Evolutionary conservation across 225 moss, liverwort and hornwort genomes (phyloP).

Genomic region (Climacium dendroides): DNA sequence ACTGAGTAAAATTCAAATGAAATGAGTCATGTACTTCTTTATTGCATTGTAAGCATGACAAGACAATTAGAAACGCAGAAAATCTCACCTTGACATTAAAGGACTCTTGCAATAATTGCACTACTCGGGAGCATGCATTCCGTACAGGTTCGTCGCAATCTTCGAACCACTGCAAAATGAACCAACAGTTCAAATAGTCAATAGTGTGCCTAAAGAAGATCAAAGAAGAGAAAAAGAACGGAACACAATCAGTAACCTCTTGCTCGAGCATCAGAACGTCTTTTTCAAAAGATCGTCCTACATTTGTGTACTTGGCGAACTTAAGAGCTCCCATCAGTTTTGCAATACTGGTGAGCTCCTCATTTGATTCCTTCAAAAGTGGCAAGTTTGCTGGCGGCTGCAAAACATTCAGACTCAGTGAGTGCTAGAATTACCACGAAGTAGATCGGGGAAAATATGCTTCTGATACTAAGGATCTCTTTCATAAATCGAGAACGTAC

Average conservation of each 20-base stretch:
- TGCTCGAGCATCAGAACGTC: not conserved
- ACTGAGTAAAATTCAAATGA: not conserved
- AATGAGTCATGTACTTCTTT: not conserved
- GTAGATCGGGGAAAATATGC: not conserved
- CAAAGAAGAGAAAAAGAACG: not conserved
- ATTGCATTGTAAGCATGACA: not conserved
- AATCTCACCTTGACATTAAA: slow-evolving; percentile 20
- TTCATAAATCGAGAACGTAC: slow-evolving; percentile 4
- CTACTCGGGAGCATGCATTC: slow-evolving; percentile 47
- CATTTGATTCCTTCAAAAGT: slow-evolving; percentile 25
- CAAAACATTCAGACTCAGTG: not conserved
- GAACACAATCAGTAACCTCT: not conserved
- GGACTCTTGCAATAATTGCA: slow-evolving; percentile 54
- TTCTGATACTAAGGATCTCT: not conserved
- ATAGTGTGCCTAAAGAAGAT: not conserved
- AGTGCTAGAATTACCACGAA: not conserved
- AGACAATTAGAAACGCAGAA: not conserved
- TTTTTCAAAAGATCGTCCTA: not conserved
- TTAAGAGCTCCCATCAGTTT: slow-evolving; percentile 48
- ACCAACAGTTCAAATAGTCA: not conserved
- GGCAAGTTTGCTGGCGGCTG: slow-evolving; percentile 80
- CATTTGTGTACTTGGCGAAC: slow-evolving; percentile 77
- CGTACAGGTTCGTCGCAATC: slow-evolving; percentile 64
- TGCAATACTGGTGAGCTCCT: slow-evolving; percentile 16
- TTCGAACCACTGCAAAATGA: slow-evolving; percentile 67